phyloP scores from a whole-genome alignment of 305 asterid genomes.

The Rubia tinctorum region DNA sequence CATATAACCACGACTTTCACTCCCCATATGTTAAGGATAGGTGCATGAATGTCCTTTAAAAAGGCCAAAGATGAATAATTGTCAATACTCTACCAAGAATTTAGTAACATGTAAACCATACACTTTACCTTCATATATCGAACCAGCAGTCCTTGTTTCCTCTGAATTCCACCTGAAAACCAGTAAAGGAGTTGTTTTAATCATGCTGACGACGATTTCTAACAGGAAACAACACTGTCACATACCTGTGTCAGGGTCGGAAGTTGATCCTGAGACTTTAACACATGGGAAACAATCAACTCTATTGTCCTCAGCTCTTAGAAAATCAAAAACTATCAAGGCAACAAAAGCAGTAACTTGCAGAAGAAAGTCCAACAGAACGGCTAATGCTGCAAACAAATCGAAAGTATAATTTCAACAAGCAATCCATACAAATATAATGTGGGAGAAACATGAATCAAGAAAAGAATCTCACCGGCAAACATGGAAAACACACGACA shows the following conservation, averaged over 20 bases:
- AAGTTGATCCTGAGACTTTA: slow-evolving; percentile 52
- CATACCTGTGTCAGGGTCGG: slow-evolving; percentile 71
- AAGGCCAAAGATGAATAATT: slow-evolving; percentile 12
- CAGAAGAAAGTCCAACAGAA: slow-evolving; percentile 94
- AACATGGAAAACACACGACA: slow-evolving; percentile 99
- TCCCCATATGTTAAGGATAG: slow-evolving; percentile 77
- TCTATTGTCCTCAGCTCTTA: slow-evolving; percentile 92
- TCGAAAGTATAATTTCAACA: slow-evolving; percentile 20
- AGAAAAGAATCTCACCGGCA: slow-evolving; percentile 58
- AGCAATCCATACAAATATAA: neutral
- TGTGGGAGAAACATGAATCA: neutral
- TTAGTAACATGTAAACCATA: slow-evolving; percentile 12
- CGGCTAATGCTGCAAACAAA: slow-evolving; percentile 84
- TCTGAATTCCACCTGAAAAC: slow-evolving; percentile 60
- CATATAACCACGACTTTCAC: slow-evolving; percentile 76
- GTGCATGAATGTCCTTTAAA: slow-evolving; percentile 85
- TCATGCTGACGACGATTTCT: slow-evolving; percentile 13
- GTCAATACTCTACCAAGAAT: neutral
- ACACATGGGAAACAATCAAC: slow-evolving; percentile 93
- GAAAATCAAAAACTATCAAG: slow-evolving; percentile 88
- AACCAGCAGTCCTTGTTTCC: slow-evolving; percentile 74
- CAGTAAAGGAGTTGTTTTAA: slow-evolving; percentile 19
- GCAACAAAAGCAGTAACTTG: slow-evolving; percentile 99
- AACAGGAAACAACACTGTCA: slow-evolving; percentile 10
- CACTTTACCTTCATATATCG: slow-evolving; percentile 92